Evolutionary conservation across 2,329 filamentous ascomycete genomes (phyloP), one percentile per base, ranked within the genome.

Genomic region (Sarocladiaceae sp.): DNA sequence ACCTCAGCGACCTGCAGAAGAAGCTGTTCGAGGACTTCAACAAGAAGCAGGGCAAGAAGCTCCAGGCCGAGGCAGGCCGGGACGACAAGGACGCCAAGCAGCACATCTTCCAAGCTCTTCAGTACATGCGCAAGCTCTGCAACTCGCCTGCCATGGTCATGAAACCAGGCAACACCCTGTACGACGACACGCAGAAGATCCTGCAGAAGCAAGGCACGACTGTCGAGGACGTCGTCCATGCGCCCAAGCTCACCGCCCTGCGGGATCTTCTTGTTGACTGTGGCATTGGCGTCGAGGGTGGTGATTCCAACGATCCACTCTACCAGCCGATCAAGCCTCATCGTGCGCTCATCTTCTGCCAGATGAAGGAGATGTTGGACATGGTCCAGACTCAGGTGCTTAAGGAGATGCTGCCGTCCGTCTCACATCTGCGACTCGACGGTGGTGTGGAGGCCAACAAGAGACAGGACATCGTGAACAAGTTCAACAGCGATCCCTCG

Each of bases 361-460:
- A 99, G 68, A 97, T 99, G 90, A 99, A 99, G 72, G 94, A 99
- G 69, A 99, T 99, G 95, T 79, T 99, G 22, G 94, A 99, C 68
- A 97, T 99, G 83, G 95, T 99, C 2, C 92, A 97, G 66, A 90
- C 88, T 61, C 92, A 93, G 53, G 94, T 99, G 1, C 74, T 99
- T 35, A 90, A 90, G 67, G 87, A 88, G 63, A 79, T 97, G 71
- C 79, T 99, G n/a, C 94, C 94, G 1, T 88, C 87, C 0, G 92
- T 97, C 5, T 94, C 95, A 33, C 97, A 87, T 65, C 82, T 97
- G 53, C 88, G 95, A n/a, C 82, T 99, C 29, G 95, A 99, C 62
- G 94, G 94, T 28, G 85, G 85, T 6, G 91, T 99, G 12, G 94
- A 97, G 69, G 90, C 94, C 23, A 92, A 87, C 57, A 92, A 91